Percentiles rank a stretch among this genome's conserved stretches.
These are phyloP conservation scores for Spatholobus suberectus DNA, from an alignment of 306 rosid genomes.

Conservation along the genomic window DNA sequence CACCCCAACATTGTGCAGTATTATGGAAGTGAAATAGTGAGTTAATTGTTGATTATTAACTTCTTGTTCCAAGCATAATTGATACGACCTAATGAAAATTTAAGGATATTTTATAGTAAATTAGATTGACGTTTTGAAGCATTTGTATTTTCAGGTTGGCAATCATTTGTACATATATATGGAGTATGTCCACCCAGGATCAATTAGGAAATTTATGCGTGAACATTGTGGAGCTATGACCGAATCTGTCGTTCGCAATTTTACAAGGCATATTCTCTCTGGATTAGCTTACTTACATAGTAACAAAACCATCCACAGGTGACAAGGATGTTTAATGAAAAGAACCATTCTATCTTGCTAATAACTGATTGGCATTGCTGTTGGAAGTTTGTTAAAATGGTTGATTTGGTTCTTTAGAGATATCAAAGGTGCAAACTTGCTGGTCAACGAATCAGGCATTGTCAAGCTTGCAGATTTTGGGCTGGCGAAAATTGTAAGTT, in stretches of 20 bases:
- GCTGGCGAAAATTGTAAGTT: conserved; percentile 73
- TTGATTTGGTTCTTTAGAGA: conserved; percentile 52
- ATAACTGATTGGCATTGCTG: neutral
- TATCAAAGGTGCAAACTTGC: conserved; percentile 83
- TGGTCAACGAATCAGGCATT: conserved; percentile 64
- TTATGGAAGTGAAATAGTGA: conserved; percentile 69
- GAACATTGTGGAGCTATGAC: conserved; percentile 68
- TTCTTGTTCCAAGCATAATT: neutral
- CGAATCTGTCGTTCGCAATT: conserved; percentile 68
- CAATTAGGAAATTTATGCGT: conserved; percentile 62
- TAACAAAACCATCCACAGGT: conserved; percentile 72
- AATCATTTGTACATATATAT: conserved; percentile 70
- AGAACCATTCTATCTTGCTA: neutral
- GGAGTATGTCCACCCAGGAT: conserved; percentile 74
- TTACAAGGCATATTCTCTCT: conserved; percentile 66
- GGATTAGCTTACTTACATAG: conserved; percentile 68
- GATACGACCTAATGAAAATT: neutral
- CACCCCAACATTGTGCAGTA: conserved; percentile 78
- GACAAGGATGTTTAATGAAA: conserved; percentile 11
- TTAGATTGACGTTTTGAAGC: neutral
- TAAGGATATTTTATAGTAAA: neutral
- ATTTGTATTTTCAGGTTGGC: conserved; percentile 51
- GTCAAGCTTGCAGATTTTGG: conserved; percentile 91
- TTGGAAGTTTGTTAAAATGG: conserved; percentile 1
- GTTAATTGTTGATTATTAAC: conserved; percentile 28